Base-by-base conservation (phyloP, 2,329 filamentous ascomycete species). In the Fusarium sacchari region DNA sequence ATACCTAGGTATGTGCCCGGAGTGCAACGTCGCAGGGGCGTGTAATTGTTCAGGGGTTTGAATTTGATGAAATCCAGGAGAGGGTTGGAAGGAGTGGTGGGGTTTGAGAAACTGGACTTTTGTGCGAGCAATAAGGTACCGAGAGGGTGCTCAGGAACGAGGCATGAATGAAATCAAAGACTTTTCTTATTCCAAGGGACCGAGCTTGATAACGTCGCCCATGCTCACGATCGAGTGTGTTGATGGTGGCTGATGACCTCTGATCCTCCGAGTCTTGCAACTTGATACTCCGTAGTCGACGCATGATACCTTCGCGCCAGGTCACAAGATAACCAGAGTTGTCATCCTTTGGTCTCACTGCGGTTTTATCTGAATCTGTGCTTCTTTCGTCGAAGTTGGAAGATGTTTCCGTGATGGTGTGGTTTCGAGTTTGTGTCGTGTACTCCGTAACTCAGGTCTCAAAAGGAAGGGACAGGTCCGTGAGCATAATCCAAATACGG, bases 401-500 rank as follows among this genome's bases (percentile, higher is more conserved):
- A 56, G 28, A 60, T 72, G 64, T 60, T 72, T 72, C 64, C 63
- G 64, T 66, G 56, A 68, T 53, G 71, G 67, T 71, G 71, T 74
- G 68, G 71, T 74, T 74, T 74, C 71, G 71, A 58, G 46, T 74
- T 63, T 74, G 56, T 56, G 58, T 67, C 49, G 50, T 57, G 59
- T n/a, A n/a, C n/a, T n/a, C n/a, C n/a, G n/a, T 52, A 18, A 47
- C 52, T 26, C 44, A 47, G 24, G 40, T 43, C 22, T 49, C 28
- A 53, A 57, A 57, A 56, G 47, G 46, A 60, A 40, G 37, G 28
- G 18, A 18, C 18, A n/a, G 64, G 7, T 55, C 50, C 34, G 14
- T 55, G 24, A 30, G 20, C 9, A 4, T 5, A 22, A 22, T n/a
- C 32, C 9, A 30, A 37, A 50, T 30, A 3, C 32, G 28, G 60